Evolutionary conservation across 306 rosid genomes (phyloP).

Genomic region (Sindora glabra): DNA sequence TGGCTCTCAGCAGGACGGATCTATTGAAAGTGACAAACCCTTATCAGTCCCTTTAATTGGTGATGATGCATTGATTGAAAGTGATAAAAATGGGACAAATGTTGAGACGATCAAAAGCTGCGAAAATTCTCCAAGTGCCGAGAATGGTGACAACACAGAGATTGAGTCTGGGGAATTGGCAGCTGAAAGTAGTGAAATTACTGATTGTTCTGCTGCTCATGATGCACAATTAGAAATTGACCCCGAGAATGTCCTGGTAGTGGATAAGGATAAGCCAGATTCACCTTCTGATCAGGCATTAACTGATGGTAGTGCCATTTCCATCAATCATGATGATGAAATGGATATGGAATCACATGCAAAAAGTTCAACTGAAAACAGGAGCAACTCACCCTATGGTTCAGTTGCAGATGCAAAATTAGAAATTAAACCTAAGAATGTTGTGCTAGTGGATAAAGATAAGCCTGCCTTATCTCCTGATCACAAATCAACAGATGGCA

Average conservation of each 20-base stretch:
- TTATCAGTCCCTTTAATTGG: background rate
- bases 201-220: constrained; percentile 1
- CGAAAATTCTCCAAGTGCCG: background rate
- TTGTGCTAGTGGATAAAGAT: constrained; percentile 3
- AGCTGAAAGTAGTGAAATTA: background rate
- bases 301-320: constrained; percentile 6
- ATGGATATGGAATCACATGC: background rate
- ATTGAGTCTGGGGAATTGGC: background rate
- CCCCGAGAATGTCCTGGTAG: background rate
- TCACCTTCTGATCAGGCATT: background rate
- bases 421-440: too few relatives aligned
- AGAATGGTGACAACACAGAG: background rate
- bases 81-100: background rate
- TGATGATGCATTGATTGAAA: constrained; percentile 5
- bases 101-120: background rate
- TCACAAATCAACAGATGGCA: too few relatives aligned
- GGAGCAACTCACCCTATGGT: background rate
- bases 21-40: background rate
- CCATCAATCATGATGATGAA: background rate
- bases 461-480: too few relatives aligned
- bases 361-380: background rate
- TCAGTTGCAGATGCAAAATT: constrained; percentile 4
- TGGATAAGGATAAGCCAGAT: constrained; percentile 1
- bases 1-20: background rate
- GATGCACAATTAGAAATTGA: background rate